A percentile compares a stretch with the other conserved stretches of the same genome.
Evolutionary conservation across 1,284 basidiomycete species (phyloP).

Genomic region (Ustilago cynodontis): DNA sequence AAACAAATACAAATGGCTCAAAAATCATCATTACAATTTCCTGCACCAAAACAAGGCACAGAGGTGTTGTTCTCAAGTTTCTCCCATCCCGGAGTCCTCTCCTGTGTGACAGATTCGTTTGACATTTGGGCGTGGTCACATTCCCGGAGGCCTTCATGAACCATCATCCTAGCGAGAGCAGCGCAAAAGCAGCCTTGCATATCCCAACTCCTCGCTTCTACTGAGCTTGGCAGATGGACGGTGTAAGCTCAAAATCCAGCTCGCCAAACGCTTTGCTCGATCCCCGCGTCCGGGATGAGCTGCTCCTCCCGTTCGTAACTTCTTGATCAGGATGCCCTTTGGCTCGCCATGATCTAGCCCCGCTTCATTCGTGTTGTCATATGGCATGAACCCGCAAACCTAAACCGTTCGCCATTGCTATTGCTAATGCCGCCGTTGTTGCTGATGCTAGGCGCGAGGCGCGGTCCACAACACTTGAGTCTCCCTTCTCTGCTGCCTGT

Average conservation of each 20-base stretch:
- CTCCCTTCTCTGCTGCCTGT: not conserved
- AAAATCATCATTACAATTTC: not conserved
- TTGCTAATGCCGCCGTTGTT: not conserved
- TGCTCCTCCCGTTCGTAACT: not conserved
- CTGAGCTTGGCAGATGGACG: not conserved
- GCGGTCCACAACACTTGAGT: not conserved
- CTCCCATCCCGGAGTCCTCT: conserved; percentile 18
- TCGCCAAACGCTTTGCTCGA: conserved; percentile 9
- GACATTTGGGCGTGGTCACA: conserved; percentile 14
- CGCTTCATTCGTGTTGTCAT: conserved; percentile 33
- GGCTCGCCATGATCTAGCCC: conserved; percentile 4
- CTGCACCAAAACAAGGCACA: not conserved
- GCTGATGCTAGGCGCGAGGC: not conserved
- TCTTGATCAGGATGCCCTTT: not conserved
- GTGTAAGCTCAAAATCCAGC: conserved; percentile 1
- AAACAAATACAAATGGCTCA: not conserved
- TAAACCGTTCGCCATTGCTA: not conserved
- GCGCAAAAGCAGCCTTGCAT: conserved; percentile 11
- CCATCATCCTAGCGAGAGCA: not conserved
- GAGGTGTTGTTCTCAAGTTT: conserved; percentile 14
- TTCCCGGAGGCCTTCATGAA: not conserved
- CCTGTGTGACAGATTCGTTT: conserved; percentile 6
- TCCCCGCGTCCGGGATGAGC: conserved; percentile 13
- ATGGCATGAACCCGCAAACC: conserved; percentile 9
- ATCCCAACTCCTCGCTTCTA: not conserved